These are phyloP conservation scores for Mycena citricolor DNA, from an alignment of 1,284 basidiomycete species.

Conservation along the genomic window DNA sequence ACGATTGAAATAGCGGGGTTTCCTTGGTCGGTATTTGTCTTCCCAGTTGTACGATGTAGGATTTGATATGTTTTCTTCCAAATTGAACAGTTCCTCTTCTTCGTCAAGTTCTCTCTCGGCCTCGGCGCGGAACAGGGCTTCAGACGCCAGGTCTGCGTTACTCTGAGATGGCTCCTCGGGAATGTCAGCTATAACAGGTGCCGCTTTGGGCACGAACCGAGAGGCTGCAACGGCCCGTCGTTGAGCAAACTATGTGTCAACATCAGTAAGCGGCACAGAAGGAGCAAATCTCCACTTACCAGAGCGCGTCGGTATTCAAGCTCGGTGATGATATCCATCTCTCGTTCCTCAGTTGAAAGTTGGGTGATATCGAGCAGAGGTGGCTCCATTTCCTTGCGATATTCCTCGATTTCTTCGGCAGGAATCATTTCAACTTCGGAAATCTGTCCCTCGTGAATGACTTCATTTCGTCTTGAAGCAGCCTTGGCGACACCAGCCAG, in stretches of 20 bases:
- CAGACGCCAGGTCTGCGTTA: constrained; percentile 78
- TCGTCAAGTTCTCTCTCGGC: constrained; percentile 93
- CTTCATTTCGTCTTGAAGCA: constrained; percentile 48
- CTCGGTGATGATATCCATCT: constrained; percentile 74
- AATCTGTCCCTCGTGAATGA: constrained; percentile 36
- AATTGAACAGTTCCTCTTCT: constrained; percentile 91
- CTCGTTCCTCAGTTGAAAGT: constrained; percentile 73
- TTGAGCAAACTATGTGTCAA: constrained; percentile 60
- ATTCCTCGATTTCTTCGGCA: constrained; percentile 69
- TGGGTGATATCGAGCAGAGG: constrained; percentile 66
- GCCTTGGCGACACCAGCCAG: constrained; percentile 74
- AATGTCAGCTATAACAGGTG: constrained; percentile 48
- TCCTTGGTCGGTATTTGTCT: constrained; percentile 98
- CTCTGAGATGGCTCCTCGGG: constrained; percentile 58
- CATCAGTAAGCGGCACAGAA: too few relatives aligned
- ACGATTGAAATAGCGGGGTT: constrained; percentile 98
- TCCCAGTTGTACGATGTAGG: constrained; percentile 94
- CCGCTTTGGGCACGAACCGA: constrained; percentile 79
- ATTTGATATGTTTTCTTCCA: constrained; percentile 83
- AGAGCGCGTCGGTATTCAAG: constrained; percentile 65
- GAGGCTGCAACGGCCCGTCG: constrained; percentile 78
- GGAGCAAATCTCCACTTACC: too few relatives aligned
- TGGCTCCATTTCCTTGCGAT: constrained; percentile 84
- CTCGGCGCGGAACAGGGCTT: constrained; percentile 83
- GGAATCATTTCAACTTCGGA: constrained; percentile 43